These are phyloP conservation scores for Rhizoctonia solani DNA, from an alignment of 1,284 basidiomycete genomes.

Conservation along the genomic window DNA sequence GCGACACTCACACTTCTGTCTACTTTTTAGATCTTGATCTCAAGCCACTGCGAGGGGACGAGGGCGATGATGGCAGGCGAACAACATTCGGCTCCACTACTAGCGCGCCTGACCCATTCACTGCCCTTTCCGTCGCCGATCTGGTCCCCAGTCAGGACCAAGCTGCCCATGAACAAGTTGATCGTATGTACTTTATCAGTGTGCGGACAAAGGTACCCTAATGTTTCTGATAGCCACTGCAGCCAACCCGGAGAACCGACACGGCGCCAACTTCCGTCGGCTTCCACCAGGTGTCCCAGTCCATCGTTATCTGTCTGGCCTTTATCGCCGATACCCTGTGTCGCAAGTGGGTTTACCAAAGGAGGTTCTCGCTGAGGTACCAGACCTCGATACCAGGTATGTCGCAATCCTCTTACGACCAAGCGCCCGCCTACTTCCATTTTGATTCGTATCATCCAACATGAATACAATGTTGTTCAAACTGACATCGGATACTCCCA, in stretches of 20 bases:
- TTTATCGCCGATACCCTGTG: constrained; percentile 26
- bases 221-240: background rate
- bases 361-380: constrained; percentile 5
- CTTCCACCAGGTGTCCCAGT: constrained; percentile 4
- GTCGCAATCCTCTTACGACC: constrained; percentile 1
- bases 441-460: background rate
- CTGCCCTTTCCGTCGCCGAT: constrained; percentile 12
- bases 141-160: constrained; percentile 1
- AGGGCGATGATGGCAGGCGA: constrained; percentile 4
- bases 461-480: background rate
- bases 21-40: constrained; percentile 8
- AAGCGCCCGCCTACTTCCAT: background rate
- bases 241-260: background rate
- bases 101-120: constrained; percentile 21
- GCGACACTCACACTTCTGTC: background rate
- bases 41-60: constrained; percentile 12
- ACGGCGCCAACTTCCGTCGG: background rate
- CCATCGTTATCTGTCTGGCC: constrained; percentile 1
- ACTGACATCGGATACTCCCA: background rate
- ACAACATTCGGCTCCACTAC: constrained; percentile 25
- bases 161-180: background rate
- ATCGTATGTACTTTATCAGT: background rate
- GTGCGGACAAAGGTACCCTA: constrained; percentile 8
- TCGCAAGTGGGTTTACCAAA: constrained; percentile 26
- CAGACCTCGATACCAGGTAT: constrained; percentile 16